Evolutionary conservation across 2,329 filamentous ascomycete genomes (phyloP), one percentile per base, ranked within the genome.

Genomic region (Tricladium varicosporioides): DNA sequence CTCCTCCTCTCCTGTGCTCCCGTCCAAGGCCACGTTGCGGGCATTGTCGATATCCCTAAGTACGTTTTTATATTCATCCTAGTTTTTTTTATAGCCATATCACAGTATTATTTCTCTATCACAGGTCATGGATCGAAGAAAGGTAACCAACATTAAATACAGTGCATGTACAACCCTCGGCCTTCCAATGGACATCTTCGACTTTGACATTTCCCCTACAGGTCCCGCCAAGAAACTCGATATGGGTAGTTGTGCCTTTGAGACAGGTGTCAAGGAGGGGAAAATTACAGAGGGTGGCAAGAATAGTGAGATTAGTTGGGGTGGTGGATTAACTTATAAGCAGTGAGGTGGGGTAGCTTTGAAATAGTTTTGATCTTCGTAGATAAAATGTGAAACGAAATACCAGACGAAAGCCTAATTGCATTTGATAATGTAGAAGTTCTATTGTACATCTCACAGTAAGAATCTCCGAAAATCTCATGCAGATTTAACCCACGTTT

Each of bases 111-210:
- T n/a, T n/a, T n/a, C n/a, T n/a, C n/a, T n/a, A n/a, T n/a, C n/a
- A n/a, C n/a, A n/a, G n/a, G n/a, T n/a, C n/a, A n/a, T n/a, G n/a
- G n/a, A n/a, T n/a, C n/a, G n/a, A n/a, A n/a, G n/a, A n/a, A n/a
- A n/a, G n/a, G n/a, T n/a, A n/a, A n/a, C n/a, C n/a, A n/a, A n/a
- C n/a, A n/a, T n/a, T n/a, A n/a, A n/a, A n/a, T n/a, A n/a, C n/a
- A 65, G 58, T 15, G 90, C 89, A 0, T 96, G 92, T 69, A 96
- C 92, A 3, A 96, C 92, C 0, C 77, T 96, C 58, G 92, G 91
- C 0, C 70, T 96, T 53, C 92, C 92, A 1, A 91, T 96, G 79
- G 92, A 96, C 74, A 95, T 97, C 53, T 97, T 97, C 67, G 90
- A 94, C 69, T 96, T 97, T 73, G 92, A 96, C 70, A 93, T 96